Conservation (phyloP, 1,284 basidiomycete species). For the Cutaneotrichosporon cavernicola region DNA sequence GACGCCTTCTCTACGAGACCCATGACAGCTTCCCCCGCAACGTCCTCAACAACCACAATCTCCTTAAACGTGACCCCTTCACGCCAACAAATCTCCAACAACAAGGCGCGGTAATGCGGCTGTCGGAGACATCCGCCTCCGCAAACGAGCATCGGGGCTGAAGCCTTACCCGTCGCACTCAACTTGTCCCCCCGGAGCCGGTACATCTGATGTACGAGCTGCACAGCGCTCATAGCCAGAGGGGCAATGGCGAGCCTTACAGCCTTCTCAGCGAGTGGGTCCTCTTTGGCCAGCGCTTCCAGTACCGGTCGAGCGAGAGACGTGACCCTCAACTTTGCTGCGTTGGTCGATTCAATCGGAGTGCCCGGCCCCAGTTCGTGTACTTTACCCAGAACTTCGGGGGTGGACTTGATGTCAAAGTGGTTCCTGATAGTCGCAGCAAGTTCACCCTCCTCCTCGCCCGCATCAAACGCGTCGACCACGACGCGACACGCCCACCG, state of each 20-base stretch:
- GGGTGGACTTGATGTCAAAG: constrained; percentile 32
- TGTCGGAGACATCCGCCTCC: constrained; percentile 40
- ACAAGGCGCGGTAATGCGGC: constrained; percentile 28
- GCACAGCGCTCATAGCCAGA: constrained; percentile 27
- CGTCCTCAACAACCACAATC: constrained; percentile 32
- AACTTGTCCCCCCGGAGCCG: constrained; percentile 12
- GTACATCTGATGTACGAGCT: constrained; percentile 29
- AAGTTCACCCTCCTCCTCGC: constrained; percentile 28
- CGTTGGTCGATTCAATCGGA: constrained; percentile 34
- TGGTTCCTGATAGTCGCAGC: constrained; percentile 29
- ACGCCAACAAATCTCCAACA: constrained; percentile 24
- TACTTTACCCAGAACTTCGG: constrained; percentile 36
- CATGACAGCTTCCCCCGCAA: constrained; percentile 33
- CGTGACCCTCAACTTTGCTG: constrained; percentile 37
- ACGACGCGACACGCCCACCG: constrained; percentile 33
- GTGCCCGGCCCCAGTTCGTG: constrained; percentile 35
- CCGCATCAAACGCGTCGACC: constrained; percentile 36
- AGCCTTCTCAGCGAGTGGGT: constrained; percentile 32
- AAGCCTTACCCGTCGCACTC: constrained; percentile 11
- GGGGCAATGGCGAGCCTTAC: constrained; percentile 24
- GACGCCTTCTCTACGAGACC: constrained; percentile 27
- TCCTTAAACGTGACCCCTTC: constrained; percentile 31
- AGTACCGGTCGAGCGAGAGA: constrained; percentile 29
- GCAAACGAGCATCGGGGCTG: constrained; percentile 24
- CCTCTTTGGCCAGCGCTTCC: constrained; percentile 20